Evolutionary conservation across 768 basidiomycete genomes (phyloP), one percentile per base, ranked within the genome.

Genomic region (Suillus variegatus): DNA sequence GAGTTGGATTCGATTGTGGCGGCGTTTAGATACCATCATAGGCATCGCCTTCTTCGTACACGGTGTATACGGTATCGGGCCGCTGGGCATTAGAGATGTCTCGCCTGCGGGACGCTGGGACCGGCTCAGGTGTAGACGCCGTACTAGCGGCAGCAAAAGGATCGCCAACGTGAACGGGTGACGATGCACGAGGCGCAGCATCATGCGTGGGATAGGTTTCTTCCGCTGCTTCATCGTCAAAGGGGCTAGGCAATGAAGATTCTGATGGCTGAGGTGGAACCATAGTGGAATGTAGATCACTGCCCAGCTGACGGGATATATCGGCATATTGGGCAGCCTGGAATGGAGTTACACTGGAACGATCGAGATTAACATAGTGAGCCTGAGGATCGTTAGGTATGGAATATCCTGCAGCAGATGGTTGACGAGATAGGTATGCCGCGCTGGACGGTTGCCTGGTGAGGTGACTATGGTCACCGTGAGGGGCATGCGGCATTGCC

Each of bases 321-420:
- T 89, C 90, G 22, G 81, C 85, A 70, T 92, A 92, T 73, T 93
- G 92, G 0, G 81, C 83, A 47, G 88, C 91, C 71, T 93, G 91
- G 82, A 83, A 90, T 0, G 91, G 90, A 4, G 90, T 87, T 3
- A 91, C 85, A 69, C 90, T 91, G 20, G 87, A 86, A 52, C 91
- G 82, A 71, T 77, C 79, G 49, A 93, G 79, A 69, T 92, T 88
- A 44, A 87, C 81, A 64, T 92, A 91, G 66, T 87, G 84, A 13
- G 79, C 70, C 14, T 70, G 62, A 20, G 65, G 63, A 4, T 76
- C 72, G 22, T 77, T 70, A 16, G 70, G 64, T 16, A 66, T 35
- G 1, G 60, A 2, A 1, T 67, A 60, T 14, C 60, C 65, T 14
- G 64, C 62, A 36, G 71, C 49, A 8, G 67, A 67, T 22, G 72